phyloP scores from a whole-genome alignment of 805 yeast genomes.

The Saccharomycopsis fodiens region DNA sequence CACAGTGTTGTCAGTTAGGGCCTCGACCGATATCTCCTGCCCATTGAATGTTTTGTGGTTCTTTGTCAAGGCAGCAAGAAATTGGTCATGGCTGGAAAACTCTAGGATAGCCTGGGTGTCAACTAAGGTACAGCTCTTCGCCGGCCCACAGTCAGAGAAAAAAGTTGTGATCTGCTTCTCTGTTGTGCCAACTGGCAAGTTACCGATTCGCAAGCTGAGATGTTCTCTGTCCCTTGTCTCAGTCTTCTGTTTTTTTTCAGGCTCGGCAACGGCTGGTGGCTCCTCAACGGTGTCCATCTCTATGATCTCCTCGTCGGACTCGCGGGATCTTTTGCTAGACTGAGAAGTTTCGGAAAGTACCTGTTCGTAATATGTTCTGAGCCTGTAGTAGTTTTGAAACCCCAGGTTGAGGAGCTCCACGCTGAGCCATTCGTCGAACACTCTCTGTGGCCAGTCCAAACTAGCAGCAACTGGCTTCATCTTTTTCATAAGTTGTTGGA shows the following conservation, averaged over 20 bases:
- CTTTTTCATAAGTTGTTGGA: conserved; percentile 26
- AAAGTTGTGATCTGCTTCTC: conserved; percentile 34
- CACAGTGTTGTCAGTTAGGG: conserved; percentile 42
- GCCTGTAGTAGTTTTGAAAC: conserved; percentile 14
- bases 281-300: conserved; percentile 14
- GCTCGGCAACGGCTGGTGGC: no score
- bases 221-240: conserved; percentile 49
- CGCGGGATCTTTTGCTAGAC: neutral
- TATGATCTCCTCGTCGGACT: neutral
- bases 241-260: conserved; percentile 14
- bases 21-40: conserved; percentile 36
- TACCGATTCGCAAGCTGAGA: conserved; percentile 45
- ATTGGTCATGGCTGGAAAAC: conserved; percentile 38
- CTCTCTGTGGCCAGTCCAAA: conserved; percentile 45
- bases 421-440: conserved; percentile 37
- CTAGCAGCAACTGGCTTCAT: conserved; percentile 27
- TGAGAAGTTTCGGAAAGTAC: conserved; percentile 5
- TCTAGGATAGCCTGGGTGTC: conserved; percentile 48
- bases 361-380: conserved; percentile 12
- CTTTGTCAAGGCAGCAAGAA: conserved; percentile 54
- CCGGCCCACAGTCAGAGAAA: conserved; percentile 56
- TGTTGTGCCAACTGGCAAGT: conserved; percentile 35
- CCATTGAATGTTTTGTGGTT: conserved; percentile 42
- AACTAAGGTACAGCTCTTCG: conserved; percentile 30
- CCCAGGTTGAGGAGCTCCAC: conserved; percentile 22